Evolutionary conservation across 2,329 filamentous ascomycete genomes (phyloP), one percentile per base, ranked within the genome.

Genomic region (Aspergillus brasiliensis): DNA sequence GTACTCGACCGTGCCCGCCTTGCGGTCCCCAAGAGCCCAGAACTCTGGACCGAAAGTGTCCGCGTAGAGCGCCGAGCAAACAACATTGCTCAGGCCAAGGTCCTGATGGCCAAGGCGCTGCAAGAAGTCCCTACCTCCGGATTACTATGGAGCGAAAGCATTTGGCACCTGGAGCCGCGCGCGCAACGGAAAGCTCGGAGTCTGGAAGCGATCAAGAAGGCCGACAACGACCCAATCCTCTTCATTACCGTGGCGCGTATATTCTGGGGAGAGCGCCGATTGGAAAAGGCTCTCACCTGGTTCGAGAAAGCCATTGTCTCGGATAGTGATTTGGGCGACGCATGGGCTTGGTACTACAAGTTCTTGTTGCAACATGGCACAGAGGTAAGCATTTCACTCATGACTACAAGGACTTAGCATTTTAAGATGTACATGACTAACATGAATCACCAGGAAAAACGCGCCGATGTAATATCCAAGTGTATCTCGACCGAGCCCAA

Each of bases 291-390:
- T 2, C 90, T 93, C 77, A 93, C 87, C 65, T 99, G 95, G 95
- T 99, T 99, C 75, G 92, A 97, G 78, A 97, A 96, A 78, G 95
- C 95, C 0, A 88, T 97, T 58, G 83, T 97, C 56, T 81, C 95
- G 11, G 92, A 99, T 71, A 87, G 89, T 37, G 93, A 98, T 74
- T 80, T 87, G 53, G 95, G 95, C 53, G 96, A 99, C 79, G 91
- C 88, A 10, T 99, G 96, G 96, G 94, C 92, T 19, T 99, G 94
- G 94, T 99, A 97, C 77, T 95, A 92, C 77, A 93, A 94, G 76
- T 99, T 98, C 75, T 73, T 98, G 65, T 75, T 88, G 67, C 91
- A 97, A 81, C 93, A 99, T 78, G 96, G 95, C 8, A 97, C 92
- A 5, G 89, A 92, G 65, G 81, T 83, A 72, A 70, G 80, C 76